Percentiles rank a stretch among this genome's conserved stretches.
Evolutionary conservation across 2,329 filamentous ascomycete species (phyloP).

Genomic region (Epichloe uncinata): DNA sequence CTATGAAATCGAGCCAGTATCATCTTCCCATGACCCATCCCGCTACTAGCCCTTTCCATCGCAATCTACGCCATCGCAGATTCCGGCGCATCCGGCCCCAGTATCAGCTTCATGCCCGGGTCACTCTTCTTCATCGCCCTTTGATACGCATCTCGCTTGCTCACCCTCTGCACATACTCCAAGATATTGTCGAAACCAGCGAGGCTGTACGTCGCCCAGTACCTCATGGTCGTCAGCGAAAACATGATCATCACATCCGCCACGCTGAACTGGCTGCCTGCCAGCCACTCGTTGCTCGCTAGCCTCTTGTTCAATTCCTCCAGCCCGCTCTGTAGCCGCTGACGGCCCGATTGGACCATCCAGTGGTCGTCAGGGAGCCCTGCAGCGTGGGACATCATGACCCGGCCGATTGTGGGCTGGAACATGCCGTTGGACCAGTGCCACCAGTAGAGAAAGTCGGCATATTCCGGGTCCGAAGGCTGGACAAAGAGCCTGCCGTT

Average conservation of each 20-base stretch:
- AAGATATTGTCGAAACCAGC: slow-evolving; percentile 28
- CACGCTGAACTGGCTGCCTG: slow-evolving; percentile 46
- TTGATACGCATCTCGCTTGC: slow-evolving; percentile 30
- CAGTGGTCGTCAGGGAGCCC: slow-evolving; percentile 12
- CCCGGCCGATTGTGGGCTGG: slow-evolving; percentile 23
- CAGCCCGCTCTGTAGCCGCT: slow-evolving; percentile 26
- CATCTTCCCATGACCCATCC: not conserved
- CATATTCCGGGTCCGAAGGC: slow-evolving; percentile 34
- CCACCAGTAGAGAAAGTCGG: slow-evolving; percentile 52
- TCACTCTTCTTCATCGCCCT: slow-evolving; percentile 36
- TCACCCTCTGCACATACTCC: slow-evolving; percentile 30
- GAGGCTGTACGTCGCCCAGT: slow-evolving; percentile 32
- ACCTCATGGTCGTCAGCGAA: slow-evolving; percentile 46
- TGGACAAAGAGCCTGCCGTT: slow-evolving; percentile 32
- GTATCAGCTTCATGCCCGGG: slow-evolving; percentile 25
- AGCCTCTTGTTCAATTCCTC: slow-evolving; percentile 39
- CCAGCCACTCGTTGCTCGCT: slow-evolving; percentile 36
- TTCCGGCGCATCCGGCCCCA: slow-evolving; percentile 13
- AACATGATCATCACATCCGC: slow-evolving; percentile 54
- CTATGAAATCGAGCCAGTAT: not conserved
- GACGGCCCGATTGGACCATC: slow-evolving; percentile 15
- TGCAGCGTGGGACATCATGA: slow-evolving; percentile 19
- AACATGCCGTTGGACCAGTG: slow-evolving; percentile 40
- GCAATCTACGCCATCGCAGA: not conserved
- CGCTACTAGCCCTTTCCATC: not conserved